Base-by-base conservation (phyloP, 495 filamentous ascomycete species). In the Cercophora scortea region DNA sequence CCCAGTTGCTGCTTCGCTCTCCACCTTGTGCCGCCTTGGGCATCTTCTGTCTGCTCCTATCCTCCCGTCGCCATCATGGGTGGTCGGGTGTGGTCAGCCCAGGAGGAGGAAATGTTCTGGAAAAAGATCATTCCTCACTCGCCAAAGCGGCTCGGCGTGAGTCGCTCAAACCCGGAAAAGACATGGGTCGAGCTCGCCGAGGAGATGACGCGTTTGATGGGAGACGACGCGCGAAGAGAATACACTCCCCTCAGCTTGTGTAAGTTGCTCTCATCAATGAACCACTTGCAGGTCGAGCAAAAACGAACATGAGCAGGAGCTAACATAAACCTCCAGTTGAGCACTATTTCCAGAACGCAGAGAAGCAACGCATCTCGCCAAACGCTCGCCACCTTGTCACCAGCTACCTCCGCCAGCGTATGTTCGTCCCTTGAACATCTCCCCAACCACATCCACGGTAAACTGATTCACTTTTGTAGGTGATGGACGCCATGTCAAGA, bases 81-180 rank as follows among this genome's bases (percentile, higher is more conserved):
- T 10, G 71, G 71, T 8, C 71, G 61, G 47, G 39, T 65, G 8
- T 77, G 74, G 74, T 57, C 62, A 0, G 32, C 32, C 4, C 42
- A 60, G 1, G 74, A 77, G 51, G 74, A 77, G 57, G 18, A 25
- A 2, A 45, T 63, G 51, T 75, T 73, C 61, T 77, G 74, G 74
- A 46, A 36, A 16, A 25, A 33, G 0, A 57, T 68, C n/a, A 59
- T 77, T 11, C 57, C 66, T 9, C 51, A 58, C 8, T 71, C 72
- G 1, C 54, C 63, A 3, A 71, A 73, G 52, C 61, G 72, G 25
- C 54, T 61, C 2, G 67, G 66, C 1, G 32, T 56, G 6, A 57
- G 70, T 16, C 38, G 41, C 13, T 25, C 39, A 15, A 64, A 65
- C 8, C 7, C 39, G 0, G 65, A 66, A 46, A 54, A 57, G n/a